phyloP scores from a whole-genome alignment of 768 basidiomycete species.

The Hericium coralloides region DNA sequence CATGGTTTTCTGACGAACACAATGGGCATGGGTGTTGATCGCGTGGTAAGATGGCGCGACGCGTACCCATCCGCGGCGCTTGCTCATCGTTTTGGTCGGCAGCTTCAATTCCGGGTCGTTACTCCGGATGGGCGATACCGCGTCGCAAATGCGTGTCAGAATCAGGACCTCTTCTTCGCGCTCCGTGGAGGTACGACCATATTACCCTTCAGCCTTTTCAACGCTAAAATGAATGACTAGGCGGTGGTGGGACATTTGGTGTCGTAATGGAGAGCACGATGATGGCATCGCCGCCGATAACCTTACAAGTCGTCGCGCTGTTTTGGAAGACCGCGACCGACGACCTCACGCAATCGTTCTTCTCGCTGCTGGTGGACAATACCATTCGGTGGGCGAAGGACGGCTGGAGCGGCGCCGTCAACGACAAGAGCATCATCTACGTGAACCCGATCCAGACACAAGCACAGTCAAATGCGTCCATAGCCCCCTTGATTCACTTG shows the following conservation, averaged over 20 bases:
- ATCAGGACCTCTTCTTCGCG: constrained; percentile 46
- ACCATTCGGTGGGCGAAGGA: constrained; percentile 32
- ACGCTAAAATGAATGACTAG: background rate
- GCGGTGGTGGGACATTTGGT: constrained; percentile 16
- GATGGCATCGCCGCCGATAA: constrained; percentile 5
- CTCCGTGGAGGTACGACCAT: background rate
- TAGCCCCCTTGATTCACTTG: constrained; percentile 6
- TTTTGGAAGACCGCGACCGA: background rate
- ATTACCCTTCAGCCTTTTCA: too few relatives aligned
- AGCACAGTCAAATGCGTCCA: constrained; percentile 2
- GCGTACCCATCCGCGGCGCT: too few relatives aligned
- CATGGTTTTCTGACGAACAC: constrained; percentile 22
- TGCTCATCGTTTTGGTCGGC: background rate
- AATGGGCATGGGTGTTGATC: constrained; percentile 23
- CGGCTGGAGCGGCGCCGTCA: constrained; percentile 41
- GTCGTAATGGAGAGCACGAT: constrained; percentile 11
- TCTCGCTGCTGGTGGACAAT: constrained; percentile 29
- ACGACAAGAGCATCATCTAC: constrained; percentile 12
- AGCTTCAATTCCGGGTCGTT: constrained; percentile 42
- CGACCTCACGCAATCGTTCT: constrained; percentile 14
- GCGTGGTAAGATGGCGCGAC: constrained; percentile 15
- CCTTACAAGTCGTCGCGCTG: constrained; percentile 8
- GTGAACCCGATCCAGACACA: constrained; percentile 3
- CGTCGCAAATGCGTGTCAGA: constrained; percentile 36
- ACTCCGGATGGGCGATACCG: constrained; percentile 41